Base-by-base conservation (phyloP, 2,329 filamentous ascomycete genomes). In the Diplodia seriata region DNA sequence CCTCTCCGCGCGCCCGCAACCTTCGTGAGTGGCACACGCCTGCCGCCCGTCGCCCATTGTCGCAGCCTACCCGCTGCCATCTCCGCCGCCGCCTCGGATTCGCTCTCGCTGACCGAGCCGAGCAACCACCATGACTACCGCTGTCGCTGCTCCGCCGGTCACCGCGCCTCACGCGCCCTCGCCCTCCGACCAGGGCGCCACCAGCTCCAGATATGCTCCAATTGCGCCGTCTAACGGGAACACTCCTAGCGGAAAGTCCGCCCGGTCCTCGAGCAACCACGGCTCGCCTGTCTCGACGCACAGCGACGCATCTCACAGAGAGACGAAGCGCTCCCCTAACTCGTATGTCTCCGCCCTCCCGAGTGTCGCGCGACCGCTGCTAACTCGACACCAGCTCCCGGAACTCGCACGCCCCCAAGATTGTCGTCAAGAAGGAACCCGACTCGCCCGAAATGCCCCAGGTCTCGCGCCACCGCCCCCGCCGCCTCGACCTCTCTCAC, bases 381-480 rank as follows among this genome's bases (percentile, higher is more conserved):
- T 61, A 64, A 65, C 40, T 73, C 65, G 72, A 73, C 4, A 72
- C 69, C 84, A 79, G 85, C 84, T 81, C 84, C 80, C 83, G 85
- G 77, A 80, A 82, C 78, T 78, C 84, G 62, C 76, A 81, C 55
- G 81, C 85, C 69, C 91, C 92, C 50, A 94, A 92, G 81, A 96
- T 97, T 70, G 86, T 97, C 71, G 94, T 99, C 69, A 98, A 98
- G 85, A 97, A 97, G 81, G 95, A 99, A 80, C 94, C 94, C 14
- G 83, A 91, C 51, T 97, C 94, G 56, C 94, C 94, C 66, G 91
- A 91, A 71, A 87, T 95, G 75, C 85, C 88, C 64, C 33, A 36
- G 33, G 87, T 88, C 69, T 87, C 90, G 66, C 87, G 91, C 63
- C 92, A 92, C 75, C 87, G 92, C 68, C 92, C 92, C 15, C 87